Evolutionary conservation across 805 yeast genomes (phyloP), one percentile per base, ranked within the genome.

Genomic region (Candida saitoana): DNA sequence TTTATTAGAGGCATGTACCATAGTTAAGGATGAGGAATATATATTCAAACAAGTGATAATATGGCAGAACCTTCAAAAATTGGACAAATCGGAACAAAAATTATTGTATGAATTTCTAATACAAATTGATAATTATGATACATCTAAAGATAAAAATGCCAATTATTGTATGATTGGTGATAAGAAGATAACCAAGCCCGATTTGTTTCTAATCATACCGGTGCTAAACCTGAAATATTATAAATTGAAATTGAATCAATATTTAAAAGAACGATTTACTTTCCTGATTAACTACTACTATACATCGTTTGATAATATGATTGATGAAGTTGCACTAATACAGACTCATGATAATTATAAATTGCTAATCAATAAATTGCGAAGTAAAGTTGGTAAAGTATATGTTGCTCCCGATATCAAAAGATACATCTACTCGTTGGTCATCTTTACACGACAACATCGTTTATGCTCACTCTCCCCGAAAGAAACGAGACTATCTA

Each of bases 401-500:
- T 60, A 52, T 40, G 52, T 57, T n/a, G 52, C 63, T 17, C 68
- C 72, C 4, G 69, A 63, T 18, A 57, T 69, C 17, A 59, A 59
- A 22, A 53, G 59, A 34, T 69, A 69, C 42, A 55, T 65, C 18
- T 62, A 65, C 43, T 67, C 73, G 12, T 43, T 69, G 12, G 53
- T 67, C 19, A 63, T 67, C 7, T 61, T 57, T 42, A 56, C 66
- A 2, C 48, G 75, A 25, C 60, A 62, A 42, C 74, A 69, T 43
- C 50, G 75, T 19, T 50, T 69, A 17, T 55, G 63, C 29, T 61
- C 70, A n/a, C 41, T 69, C n/a, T 56, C 71, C 5, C 71, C 69
- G 3, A 54, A 59, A 11, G 52, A 57, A 31, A 56, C 69, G 0
- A 42, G 74, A 9, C 54, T 69, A 14, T 57, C 65, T 9, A 60